A percentile compares a stretch with the other conserved stretches of the same genome.
Conservation (phyloP, 495 filamentous ascomycete species). For the Lophiostoma macrostomum region DNA sequence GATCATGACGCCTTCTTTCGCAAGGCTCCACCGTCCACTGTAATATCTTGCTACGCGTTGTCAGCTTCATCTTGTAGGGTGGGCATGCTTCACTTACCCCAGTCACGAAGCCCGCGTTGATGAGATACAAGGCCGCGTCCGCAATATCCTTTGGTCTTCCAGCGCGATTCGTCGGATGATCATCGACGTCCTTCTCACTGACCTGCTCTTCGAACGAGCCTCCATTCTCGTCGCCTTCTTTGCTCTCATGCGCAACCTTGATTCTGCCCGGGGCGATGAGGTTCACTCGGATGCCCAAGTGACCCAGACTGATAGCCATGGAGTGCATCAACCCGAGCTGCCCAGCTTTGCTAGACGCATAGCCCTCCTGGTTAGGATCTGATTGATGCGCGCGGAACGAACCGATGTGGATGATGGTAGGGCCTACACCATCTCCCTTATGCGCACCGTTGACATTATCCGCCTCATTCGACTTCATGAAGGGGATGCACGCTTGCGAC, state of each 20-base stretch:
- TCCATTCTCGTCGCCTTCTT: constrained; percentile 37
- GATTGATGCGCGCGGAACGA: constrained; percentile 37
- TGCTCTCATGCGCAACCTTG: constrained; percentile 39
- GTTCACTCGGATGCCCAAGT: constrained; percentile 38
- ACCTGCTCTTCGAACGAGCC: constrained; percentile 16
- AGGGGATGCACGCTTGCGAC: constrained; percentile 40
- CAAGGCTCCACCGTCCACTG: constrained; percentile 32
- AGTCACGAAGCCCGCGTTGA: constrained; percentile 32
- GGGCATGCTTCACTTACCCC: constrained; percentile 9
- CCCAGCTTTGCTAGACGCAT: constrained; percentile 50
- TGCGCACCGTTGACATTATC: constrained; percentile 4
- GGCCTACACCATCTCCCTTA: constrained; percentile 17
- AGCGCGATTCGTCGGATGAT: constrained; percentile 33
- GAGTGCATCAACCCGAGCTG: constrained; percentile 48
- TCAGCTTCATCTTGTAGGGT: background rate
- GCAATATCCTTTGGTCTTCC: constrained; percentile 31
- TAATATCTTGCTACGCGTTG: constrained; percentile 23
- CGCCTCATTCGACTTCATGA: constrained; percentile 26
- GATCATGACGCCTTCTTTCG: constrained; percentile 35
- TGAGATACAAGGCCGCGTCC: constrained; percentile 31
- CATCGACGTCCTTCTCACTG: constrained; percentile 27
- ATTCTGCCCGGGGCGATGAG: constrained; percentile 39
- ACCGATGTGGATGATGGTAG: constrained; percentile 37
- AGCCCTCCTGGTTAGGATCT: constrained; percentile 43
- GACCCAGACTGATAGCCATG: constrained; percentile 43